phyloP scores from a whole-genome alignment of 495 filamentous ascomycete genomes.

The Barbatosphaeria neglecta region DNA sequence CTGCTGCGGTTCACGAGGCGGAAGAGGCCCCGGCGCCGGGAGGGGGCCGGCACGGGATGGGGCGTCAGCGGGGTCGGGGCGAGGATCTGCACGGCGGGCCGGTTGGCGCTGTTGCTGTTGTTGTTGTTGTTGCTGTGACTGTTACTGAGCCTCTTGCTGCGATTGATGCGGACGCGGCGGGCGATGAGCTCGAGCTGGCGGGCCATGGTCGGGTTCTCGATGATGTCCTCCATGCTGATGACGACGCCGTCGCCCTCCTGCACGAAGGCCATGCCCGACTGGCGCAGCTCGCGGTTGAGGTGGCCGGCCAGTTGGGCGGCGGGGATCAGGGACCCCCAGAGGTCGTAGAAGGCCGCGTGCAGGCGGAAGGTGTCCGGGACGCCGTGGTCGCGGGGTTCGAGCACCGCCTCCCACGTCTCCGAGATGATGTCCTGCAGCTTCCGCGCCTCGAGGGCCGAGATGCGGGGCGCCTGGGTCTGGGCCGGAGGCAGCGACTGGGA shows the following conservation, averaged over 20 bases:
- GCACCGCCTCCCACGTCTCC: conserved; percentile 24
- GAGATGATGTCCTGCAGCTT: conserved; percentile 24
- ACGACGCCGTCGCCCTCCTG: conserved; percentile 8
- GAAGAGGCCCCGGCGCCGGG: neutral
- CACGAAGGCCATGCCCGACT: conserved; percentile 6
- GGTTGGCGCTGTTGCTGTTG: no score
- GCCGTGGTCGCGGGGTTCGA: conserved; percentile 27
- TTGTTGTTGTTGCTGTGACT: no score
- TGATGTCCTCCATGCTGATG: conserved; percentile 33
- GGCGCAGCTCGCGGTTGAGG: conserved; percentile 26
- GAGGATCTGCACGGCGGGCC: no score
- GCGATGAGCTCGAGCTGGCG: conserved; percentile 36
- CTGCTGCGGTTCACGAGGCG: neutral
- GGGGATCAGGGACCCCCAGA: conserved; percentile 35
- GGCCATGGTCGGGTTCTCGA: conserved; percentile 36
- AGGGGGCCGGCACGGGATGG: no score
- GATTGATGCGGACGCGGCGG: no score
- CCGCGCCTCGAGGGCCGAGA: conserved; percentile 15
- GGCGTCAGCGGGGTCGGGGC: no score
- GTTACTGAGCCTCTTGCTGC: no score
- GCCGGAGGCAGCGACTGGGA: conserved; percentile 8
- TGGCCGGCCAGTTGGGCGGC: conserved; percentile 31
- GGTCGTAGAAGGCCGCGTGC: conserved; percentile 35
- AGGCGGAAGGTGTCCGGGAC: conserved; percentile 29
- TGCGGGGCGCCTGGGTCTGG: conserved; percentile 1